Conservation (phyloP, 495 filamentous ascomycete species). For the Corynascus novoguineensis region DNA sequence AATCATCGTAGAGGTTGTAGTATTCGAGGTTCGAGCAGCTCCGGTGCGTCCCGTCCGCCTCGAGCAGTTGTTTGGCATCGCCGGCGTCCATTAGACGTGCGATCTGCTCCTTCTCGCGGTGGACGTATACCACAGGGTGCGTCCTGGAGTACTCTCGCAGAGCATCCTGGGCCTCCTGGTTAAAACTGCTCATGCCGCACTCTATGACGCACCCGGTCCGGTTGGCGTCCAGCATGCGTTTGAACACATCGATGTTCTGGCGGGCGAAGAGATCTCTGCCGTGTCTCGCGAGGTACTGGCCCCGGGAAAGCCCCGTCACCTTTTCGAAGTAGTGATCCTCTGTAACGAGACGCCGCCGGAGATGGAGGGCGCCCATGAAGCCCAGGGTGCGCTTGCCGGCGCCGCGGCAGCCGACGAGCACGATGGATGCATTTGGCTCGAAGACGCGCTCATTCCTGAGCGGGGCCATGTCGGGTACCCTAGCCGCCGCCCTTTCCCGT, state of each 20-base stretch:
- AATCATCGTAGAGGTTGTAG: slow-evolving; percentile 60
- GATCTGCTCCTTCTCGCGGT: slow-evolving; percentile 63
- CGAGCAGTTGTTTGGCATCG: slow-evolving; percentile 50
- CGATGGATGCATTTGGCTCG: slow-evolving; percentile 59
- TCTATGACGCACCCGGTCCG: slow-evolving; percentile 65
- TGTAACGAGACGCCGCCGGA: slow-evolving; percentile 64
- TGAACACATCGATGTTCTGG: slow-evolving; percentile 58
- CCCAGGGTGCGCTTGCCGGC: slow-evolving; percentile 73
- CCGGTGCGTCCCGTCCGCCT: slow-evolving; percentile 51
- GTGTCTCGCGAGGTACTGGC: slow-evolving; percentile 55
- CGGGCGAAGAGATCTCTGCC: slow-evolving; percentile 55
- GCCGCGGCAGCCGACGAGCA: slow-evolving; percentile 68
- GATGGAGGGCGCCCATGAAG: slow-evolving; percentile 68
- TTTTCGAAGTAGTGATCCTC: slow-evolving; percentile 67
- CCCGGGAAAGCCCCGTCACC: slow-evolving; percentile 56
- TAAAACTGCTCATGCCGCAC: slow-evolving; percentile 52
- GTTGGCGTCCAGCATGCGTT: slow-evolving; percentile 60
- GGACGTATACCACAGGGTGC: slow-evolving; percentile 69
- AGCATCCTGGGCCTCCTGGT: slow-evolving; percentile 52
- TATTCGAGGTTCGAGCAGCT: slow-evolving; percentile 74
- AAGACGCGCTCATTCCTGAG: slow-evolving; percentile 46
- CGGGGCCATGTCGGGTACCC: slow-evolving; percentile 19
- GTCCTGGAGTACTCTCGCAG: slow-evolving; percentile 54
- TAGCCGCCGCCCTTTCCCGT: background rate
- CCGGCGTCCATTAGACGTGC: slow-evolving; percentile 56